These are phyloP conservation scores for Clonostachys solani DNA, from an alignment of 2,329 filamentous ascomycete genomes.

Conservation along the genomic window DNA sequence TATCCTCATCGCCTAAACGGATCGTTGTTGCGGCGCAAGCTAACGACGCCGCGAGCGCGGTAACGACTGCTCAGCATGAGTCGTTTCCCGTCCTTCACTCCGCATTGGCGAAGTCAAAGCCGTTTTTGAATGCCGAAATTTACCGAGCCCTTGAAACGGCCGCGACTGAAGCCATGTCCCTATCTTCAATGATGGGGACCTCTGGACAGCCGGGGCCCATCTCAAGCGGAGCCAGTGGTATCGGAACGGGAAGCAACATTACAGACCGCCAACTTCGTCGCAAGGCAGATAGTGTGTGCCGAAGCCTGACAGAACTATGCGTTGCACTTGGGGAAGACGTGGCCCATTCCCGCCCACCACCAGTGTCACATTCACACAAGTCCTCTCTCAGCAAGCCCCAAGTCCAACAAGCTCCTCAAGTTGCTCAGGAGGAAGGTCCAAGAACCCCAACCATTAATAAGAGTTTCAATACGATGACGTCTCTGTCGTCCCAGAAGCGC, in stretches of 20 bases:
- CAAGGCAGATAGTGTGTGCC: constrained; percentile 90
- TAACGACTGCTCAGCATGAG: constrained; percentile 33
- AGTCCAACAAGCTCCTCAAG: not conserved
- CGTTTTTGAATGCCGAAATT: constrained; percentile 64
- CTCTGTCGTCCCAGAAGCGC: constrained; percentile 18
- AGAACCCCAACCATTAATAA: constrained; percentile 41
- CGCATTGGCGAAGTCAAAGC: constrained; percentile 74
- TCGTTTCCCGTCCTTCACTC: constrained; percentile 76
- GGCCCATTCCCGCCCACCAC: constrained; percentile 23
- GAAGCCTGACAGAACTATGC: constrained; percentile 88
- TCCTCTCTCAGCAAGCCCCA: too few relatives aligned
- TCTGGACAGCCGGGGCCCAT: constrained; percentile 65
- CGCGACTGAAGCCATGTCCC: constrained; percentile 72
- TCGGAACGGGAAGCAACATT: constrained; percentile 47
- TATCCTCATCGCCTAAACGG: constrained; percentile 85
- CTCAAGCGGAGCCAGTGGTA: constrained; percentile 60
- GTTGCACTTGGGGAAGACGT: constrained; percentile 70
- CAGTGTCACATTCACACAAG: constrained; percentile 1
- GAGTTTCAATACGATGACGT: constrained; percentile 25
- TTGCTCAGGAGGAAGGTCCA: constrained; percentile 17
- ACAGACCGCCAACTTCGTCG: constrained; percentile 83
- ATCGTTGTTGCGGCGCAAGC: constrained; percentile 13
- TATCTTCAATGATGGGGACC: constrained; percentile 75
- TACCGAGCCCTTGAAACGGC: constrained; percentile 78
- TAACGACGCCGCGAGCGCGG: constrained; percentile 30